These are phyloP conservation scores for Pogostemon cablin DNA, from an alignment of 257 asterid genomes.

Conservation along the genomic window DNA sequence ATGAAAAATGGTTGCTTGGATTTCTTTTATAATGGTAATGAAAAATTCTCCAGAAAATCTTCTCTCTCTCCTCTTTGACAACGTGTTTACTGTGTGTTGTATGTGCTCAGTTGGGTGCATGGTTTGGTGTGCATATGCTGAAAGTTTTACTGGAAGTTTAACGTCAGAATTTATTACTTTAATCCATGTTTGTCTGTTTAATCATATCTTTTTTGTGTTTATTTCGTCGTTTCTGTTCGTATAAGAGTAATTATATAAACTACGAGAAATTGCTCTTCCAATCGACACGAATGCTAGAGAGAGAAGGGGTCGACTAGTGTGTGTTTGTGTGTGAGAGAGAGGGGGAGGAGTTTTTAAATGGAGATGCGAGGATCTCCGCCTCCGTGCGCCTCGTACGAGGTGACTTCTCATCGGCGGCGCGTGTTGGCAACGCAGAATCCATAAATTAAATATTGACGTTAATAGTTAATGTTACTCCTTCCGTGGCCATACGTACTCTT, in stretches of 20 bases:
- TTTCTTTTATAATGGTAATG: constrained; percentile 21
- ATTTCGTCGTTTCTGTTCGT: constrained; percentile 1
- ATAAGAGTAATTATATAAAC: neutral
- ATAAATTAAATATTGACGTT: too few relatives aligned
- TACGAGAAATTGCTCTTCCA: constrained; percentile 20
- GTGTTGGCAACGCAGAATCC: neutral
- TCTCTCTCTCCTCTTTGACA: neutral
- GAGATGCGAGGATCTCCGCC: constrained; percentile 35
- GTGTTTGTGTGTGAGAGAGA: constrained; percentile 12
- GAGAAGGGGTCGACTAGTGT: neutral
- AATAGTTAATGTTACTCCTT: too few relatives aligned
- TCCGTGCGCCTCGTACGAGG: constrained; percentile 48
- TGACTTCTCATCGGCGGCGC: constrained; percentile 38
- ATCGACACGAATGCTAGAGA: constrained; percentile 15
- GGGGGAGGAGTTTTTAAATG: constrained; percentile 31
- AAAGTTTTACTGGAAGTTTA: constrained; percentile 10
- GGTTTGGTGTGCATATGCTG: constrained; percentile 20
- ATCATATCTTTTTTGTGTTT: neutral
- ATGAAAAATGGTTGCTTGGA: constrained; percentile 26
- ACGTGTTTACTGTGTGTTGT: constrained; percentile 38
- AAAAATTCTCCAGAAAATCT: neutral
- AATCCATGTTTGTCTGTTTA: neutral
- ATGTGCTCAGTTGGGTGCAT: constrained; percentile 34
- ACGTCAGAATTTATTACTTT: neutral
- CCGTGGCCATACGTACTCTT: too few relatives aligned